phyloP scores from a whole-genome alignment of 805 yeast species.

The Candida chauliodis region DNA sequence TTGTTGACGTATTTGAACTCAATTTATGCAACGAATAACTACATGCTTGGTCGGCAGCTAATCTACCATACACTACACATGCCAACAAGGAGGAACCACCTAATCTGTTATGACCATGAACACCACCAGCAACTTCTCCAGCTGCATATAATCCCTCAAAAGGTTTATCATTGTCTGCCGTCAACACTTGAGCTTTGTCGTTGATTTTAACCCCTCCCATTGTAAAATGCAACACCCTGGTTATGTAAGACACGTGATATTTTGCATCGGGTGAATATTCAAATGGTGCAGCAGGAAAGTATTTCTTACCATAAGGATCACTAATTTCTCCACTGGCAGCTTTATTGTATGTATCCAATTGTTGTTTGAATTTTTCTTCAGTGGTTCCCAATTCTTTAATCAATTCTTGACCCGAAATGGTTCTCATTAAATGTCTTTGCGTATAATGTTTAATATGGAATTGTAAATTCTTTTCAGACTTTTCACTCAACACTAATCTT shows the following conservation, averaged over 20 bases:
- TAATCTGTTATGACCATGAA: constrained; percentile 43
- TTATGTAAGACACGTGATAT: constrained; percentile 51
- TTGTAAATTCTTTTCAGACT: constrained; percentile 41
- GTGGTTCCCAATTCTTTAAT: constrained; percentile 34
- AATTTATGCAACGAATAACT: constrained; percentile 28
- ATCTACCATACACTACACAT: constrained; percentile 42
- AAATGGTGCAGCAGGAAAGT: constrained; percentile 47
- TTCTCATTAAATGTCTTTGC: constrained; percentile 52
- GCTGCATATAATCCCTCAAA: constrained; percentile 40
- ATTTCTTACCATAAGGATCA: constrained; percentile 45
- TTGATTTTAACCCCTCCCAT: constrained; percentile 70
- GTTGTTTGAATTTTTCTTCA: constrained; percentile 23
- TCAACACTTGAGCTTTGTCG: constrained; percentile 42
- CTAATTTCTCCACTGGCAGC: constrained; percentile 39
- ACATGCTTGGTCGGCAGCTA: constrained; percentile 41
- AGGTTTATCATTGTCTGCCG: constrained; percentile 19
- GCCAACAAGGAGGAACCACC: constrained; percentile 44
- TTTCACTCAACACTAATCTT: constrained; percentile 47
- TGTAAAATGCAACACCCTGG: constrained; percentile 63
- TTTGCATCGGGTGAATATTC: constrained; percentile 25
- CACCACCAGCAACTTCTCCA: constrained; percentile 46
- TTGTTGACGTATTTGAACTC: constrained; percentile 15
- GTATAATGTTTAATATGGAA: constrained; percentile 56
- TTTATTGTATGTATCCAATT: constrained; percentile 39
- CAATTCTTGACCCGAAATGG: constrained; percentile 42